A percentile compares a stretch with the other conserved stretches of the same genome.
Conservation (phyloP, 2,329 filamentous ascomycete genomes). For the Beauveria brongniartii region DNA sequence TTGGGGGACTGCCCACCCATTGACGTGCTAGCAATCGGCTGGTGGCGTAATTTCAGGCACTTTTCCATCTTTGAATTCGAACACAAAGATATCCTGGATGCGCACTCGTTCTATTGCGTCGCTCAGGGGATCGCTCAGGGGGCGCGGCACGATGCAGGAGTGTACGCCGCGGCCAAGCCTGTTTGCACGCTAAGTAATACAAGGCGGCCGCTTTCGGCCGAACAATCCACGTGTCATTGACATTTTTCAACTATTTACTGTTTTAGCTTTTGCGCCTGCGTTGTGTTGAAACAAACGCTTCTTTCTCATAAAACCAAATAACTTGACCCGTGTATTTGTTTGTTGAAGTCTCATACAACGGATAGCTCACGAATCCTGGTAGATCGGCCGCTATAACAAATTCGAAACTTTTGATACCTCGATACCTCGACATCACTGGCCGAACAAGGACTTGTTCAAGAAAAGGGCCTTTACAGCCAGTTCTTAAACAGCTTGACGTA, state of each 20-base stretch:
- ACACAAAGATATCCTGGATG: too few relatives aligned
- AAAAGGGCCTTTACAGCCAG: slow-evolving; percentile 16
- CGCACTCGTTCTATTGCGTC: too few relatives aligned
- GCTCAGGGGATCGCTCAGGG: too few relatives aligned
- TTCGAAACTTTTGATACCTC: background rate
- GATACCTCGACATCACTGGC: too few relatives aligned
- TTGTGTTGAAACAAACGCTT: slow-evolving; percentile 7
- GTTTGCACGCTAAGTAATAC: background rate
- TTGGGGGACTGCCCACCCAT: too few relatives aligned
- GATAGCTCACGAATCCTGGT: background rate
- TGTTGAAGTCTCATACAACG: background rate
- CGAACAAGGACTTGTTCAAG: too few relatives aligned
- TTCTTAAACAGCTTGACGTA: slow-evolving; percentile 19
- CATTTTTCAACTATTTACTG: background rate
- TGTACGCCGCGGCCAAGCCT: too few relatives aligned
- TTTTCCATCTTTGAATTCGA: too few relatives aligned
- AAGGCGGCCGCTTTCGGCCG: background rate
- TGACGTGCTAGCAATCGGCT: too few relatives aligned
- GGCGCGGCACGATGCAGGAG: too few relatives aligned
- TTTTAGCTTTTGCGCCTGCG: too few relatives aligned
- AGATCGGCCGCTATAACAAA: background rate
- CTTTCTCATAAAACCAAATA: background rate
- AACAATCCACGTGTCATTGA: background rate
- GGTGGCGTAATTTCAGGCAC: too few relatives aligned
- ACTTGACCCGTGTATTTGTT: background rate